These are phyloP conservation scores for Phialophora verrucosa DNA, from an alignment of 2,329 filamentous ascomycete species.

Conservation along the genomic window DNA sequence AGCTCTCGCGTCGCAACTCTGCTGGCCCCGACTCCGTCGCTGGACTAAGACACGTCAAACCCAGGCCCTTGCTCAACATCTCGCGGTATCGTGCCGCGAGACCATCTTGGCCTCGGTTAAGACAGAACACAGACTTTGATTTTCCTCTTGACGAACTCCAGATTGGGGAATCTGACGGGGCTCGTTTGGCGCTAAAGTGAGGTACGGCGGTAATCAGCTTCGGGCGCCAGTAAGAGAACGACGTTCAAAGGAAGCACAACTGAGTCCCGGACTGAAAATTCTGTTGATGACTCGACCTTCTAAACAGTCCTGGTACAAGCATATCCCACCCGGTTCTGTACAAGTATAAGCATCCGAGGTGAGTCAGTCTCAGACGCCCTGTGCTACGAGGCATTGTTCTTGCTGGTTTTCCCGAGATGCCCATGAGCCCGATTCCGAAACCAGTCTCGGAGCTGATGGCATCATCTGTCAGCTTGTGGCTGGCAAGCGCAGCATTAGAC, in stretches of 20 bases:
- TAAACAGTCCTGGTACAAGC: not conserved
- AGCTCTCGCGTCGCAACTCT: constrained; percentile 12
- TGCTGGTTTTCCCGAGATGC: constrained; percentile 1
- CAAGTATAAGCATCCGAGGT: constrained; percentile 3
- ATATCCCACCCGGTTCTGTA: not conserved
- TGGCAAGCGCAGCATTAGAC: constrained; percentile 25
- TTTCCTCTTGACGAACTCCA: constrained; percentile 19
- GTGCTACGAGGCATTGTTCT: constrained; percentile 9
- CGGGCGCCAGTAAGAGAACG: not conserved
- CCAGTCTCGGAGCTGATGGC: constrained; percentile 18
- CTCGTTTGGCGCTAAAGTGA: constrained; percentile 13
- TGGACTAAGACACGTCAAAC: constrained; percentile 40
- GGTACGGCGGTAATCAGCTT: constrained; percentile 1
- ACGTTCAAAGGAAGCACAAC: not conserved
- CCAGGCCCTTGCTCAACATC: not conserved
- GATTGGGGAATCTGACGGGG: constrained; percentile 19
- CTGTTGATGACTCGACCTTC: too few relatives aligned
- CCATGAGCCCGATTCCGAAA: constrained; percentile 11
- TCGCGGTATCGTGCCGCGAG: constrained; percentile 37
- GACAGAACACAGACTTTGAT: constrained; percentile 8
- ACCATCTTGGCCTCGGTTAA: constrained; percentile 45
- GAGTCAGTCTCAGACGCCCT: constrained; percentile 17
- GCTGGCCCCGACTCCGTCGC: constrained; percentile 43
- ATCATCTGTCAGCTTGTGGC: constrained; percentile 32
- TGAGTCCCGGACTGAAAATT: not conserved